Evolutionary conservation across 495 filamentous ascomycete genomes (phyloP).

Genomic region (Rhypophila decipiens): DNA sequence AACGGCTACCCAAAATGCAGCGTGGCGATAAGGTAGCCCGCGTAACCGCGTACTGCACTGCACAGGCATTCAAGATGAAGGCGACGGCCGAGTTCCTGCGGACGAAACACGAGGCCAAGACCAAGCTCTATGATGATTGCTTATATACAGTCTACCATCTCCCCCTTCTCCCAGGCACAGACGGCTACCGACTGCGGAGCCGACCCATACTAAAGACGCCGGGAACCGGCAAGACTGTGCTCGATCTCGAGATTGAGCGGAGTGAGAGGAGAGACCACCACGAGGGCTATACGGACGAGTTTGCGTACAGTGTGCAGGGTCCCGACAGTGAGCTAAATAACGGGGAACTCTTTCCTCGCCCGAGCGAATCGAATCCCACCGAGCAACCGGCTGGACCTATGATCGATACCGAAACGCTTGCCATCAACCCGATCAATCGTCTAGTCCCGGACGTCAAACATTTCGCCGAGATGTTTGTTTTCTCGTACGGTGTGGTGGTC

Average conservation of each 20-base stretch:
- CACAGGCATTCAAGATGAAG: slow-evolving; percentile 84
- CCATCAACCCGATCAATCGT: slow-evolving; percentile 38
- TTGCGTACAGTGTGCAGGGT: slow-evolving; percentile 21
- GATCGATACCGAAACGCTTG: slow-evolving; percentile 3
- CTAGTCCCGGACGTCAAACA: slow-evolving; percentile 58
- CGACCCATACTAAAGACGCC: slow-evolving; percentile 87
- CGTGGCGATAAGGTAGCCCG: slow-evolving; percentile 81
- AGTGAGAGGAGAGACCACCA: slow-evolving; percentile 86
- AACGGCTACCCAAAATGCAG: slow-evolving; percentile 83
- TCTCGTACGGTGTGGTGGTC: slow-evolving; percentile 94
- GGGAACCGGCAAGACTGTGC: slow-evolving; percentile 75
- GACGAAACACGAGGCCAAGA: slow-evolving; percentile 83
- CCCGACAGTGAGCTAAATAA: slow-evolving; percentile 3
- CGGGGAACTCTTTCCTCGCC: slow-evolving; percentile 7
- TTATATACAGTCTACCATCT: slow-evolving; percentile 93
- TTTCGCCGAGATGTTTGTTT: slow-evolving; percentile 96
- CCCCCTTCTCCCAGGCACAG: slow-evolving; percentile 74
- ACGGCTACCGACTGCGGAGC: slow-evolving; percentile 81
- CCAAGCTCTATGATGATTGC: slow-evolving; percentile 98
- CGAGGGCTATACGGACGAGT: slow-evolving; percentile 64
- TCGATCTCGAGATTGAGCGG: slow-evolving; percentile 95
- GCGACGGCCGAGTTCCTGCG: slow-evolving; percentile 81
- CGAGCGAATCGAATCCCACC: slow-evolving; percentile 6
- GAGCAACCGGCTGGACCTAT: slow-evolving; percentile 8
- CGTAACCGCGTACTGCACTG: slow-evolving; percentile 94